A percentile compares a stretch with the other conserved stretches of the same genome.
Conservation (phyloP, 2,329 filamentous ascomycete genomes). For the Colletotrichum kahawae region DNA sequence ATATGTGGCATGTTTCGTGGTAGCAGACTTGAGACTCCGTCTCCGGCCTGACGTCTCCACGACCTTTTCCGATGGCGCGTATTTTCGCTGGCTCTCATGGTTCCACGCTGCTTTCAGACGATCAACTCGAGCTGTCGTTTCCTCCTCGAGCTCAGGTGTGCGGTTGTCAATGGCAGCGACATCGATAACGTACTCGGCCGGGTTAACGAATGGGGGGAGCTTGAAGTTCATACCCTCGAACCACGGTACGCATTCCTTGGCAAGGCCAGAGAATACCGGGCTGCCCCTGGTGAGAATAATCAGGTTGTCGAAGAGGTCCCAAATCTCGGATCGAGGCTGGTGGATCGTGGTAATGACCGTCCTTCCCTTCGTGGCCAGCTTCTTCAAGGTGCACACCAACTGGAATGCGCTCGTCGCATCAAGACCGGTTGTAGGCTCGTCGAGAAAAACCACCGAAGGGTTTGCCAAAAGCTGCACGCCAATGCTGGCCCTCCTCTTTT, state of each 20-base stretch:
- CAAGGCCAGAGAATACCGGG: conserved; percentile 70
- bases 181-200: conserved; percentile 78
- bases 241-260: conserved; percentile 64
- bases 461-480: conserved; percentile 82
- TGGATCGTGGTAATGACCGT: conserved; percentile 79
- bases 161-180: conserved; percentile 77
- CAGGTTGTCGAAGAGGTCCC: conserved; percentile 76
- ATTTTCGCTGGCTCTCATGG: conserved; percentile 24
- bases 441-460: conserved; percentile 77
- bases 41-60: conserved; percentile 9
- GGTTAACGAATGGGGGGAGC: conserved; percentile 76
- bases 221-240: conserved; percentile 66
- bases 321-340: conserved; percentile 80
- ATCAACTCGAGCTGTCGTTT: conserved; percentile 65
- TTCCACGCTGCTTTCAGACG: conserved; percentile 65
- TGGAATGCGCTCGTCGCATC: conserved; percentile 81
- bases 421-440: conserved; percentile 80
- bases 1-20: conserved; percentile 58
- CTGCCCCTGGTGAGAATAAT: conserved; percentile 71
- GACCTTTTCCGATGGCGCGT: conserved; percentile 24
- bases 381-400: conserved; percentile 72
- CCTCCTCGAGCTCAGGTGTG: conserved; percentile 66
- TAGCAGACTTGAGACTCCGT: conserved; percentile 11
- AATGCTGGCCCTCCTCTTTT: conserved; percentile 78
- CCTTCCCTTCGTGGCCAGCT: conserved; percentile 68